These are phyloP conservation scores for Berberis vulgaris DNA, from an alignment of 164 flowering plant genomes.

Conservation along the genomic window DNA sequence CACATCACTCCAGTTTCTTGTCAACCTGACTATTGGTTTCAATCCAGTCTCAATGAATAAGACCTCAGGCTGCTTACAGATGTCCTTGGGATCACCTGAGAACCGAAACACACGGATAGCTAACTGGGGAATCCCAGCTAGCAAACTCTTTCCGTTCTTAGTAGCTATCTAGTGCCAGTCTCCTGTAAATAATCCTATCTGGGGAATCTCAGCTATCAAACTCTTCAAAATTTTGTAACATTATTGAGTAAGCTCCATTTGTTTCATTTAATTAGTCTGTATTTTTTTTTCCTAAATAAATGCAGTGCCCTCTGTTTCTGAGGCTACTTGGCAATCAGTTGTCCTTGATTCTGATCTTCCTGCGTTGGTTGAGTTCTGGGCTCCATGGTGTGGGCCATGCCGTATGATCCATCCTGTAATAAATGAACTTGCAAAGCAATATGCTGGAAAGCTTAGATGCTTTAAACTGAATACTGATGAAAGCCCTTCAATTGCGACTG, in stretches of 20 bases:
- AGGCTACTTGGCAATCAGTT: conserved; percentile 49
- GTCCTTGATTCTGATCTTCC: conserved; percentile 50
- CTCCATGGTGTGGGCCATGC: conserved; percentile 98
- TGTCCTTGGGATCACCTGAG: no score
- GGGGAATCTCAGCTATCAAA: no score
- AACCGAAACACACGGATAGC: no score
- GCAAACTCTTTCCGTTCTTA: no score
- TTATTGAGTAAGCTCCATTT: neutral
- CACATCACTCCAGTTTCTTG: no score
- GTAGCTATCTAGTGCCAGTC: no score
- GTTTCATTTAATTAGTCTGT: neutral
- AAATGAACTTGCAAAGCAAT: conserved; percentile 53
- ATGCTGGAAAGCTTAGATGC: conserved; percentile 65
- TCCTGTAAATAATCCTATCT: no score
- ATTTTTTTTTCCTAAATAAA: no score
- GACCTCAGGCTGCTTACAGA: no score
- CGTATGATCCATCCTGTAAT: conserved; percentile 73
- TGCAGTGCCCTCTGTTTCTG: conserved; percentile 32
- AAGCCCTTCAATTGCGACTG: conserved; percentile 48
- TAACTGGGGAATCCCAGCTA: no score
- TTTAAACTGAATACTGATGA: conserved; percentile 78
- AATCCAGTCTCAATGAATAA: no score
- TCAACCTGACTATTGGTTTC: no score
- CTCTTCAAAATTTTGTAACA: neutral
- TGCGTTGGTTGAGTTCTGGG: conserved; percentile 89